Evolutionary conservation across 768 basidiomycete species (phyloP).

Genomic region (Kwoniella sp.): DNA sequence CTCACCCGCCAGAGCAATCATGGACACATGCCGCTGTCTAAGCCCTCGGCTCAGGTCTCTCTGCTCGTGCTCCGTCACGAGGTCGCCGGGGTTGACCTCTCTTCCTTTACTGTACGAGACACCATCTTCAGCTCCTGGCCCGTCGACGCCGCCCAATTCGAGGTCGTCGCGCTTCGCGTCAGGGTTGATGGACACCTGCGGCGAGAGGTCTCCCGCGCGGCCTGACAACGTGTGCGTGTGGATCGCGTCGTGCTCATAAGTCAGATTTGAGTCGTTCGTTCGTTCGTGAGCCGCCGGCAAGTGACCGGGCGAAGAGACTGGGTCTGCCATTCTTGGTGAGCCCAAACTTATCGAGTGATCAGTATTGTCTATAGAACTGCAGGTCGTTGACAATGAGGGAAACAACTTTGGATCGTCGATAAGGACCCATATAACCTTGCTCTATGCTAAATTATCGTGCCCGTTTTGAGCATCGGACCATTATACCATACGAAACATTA

Average conservation of each 20-base stretch:
- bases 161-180: conserved; percentile 1
- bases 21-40: conserved; percentile 19
- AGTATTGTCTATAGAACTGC: too few species aligned
- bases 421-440: too few species aligned
- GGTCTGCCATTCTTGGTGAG: background rate
- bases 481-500: too few species aligned
- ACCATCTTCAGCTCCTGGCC: background rate
- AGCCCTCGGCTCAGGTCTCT: conserved; percentile 15
- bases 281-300: background rate
- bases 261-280: background rate
- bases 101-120: conserved; percentile 1
- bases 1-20: conserved; percentile 25
- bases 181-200: background rate
- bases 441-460: too few species aligned
- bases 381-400: too few species aligned
- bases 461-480: too few species aligned
- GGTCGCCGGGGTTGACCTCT: conserved; percentile 11
- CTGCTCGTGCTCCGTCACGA: conserved; percentile 22
- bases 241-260: background rate
- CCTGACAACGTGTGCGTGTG: background rate
- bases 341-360: too few species aligned
- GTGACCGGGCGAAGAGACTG: background rate
- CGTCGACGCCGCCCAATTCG: background rate
- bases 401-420: too few species aligned
- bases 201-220: background rate